phyloP scores from a whole-genome alignment of 2,329 filamentous ascomycete species.

The Fusarium xylarioides region DNA sequence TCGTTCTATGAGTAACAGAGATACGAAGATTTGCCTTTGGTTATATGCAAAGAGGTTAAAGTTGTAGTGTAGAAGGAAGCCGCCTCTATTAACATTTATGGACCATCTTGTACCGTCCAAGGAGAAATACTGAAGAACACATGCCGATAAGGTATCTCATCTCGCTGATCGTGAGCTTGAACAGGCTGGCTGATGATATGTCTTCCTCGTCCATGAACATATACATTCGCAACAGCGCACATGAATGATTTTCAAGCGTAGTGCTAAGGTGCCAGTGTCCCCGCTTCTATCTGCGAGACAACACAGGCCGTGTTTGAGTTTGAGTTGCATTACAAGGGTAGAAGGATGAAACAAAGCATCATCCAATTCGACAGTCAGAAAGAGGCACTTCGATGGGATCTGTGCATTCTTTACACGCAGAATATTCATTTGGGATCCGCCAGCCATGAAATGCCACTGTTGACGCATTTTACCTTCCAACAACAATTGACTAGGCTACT shows the following conservation, averaged over 20 bases:
- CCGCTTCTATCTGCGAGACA: not conserved
- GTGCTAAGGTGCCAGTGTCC: not conserved
- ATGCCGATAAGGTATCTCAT: accelerated
- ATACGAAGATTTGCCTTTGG: too few species aligned
- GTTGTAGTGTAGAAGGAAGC: accelerated
- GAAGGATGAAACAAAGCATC: not conserved
- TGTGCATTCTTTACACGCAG: too few species aligned
- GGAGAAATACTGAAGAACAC: not conserved
- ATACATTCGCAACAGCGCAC: not conserved
- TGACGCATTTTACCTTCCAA: too few species aligned
- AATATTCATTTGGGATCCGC: not conserved
- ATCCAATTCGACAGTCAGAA: not conserved
- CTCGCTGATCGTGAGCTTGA: not conserved
- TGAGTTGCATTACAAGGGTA: not conserved
- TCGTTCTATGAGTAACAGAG: not conserved
- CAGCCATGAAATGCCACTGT: not conserved
- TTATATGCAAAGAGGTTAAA: not conserved
- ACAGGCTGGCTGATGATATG: too few species aligned
- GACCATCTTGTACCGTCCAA: not conserved
- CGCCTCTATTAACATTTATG: not conserved
- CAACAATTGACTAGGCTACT: too few species aligned
- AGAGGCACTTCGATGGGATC: not conserved
- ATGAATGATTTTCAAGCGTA: not conserved
- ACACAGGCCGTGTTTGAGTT: not conserved
- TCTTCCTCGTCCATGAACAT: not conserved